These are phyloP conservation scores for Erigeron canadensis DNA, from an alignment of 129 eudicot genomes.

Conservation along the genomic window DNA sequence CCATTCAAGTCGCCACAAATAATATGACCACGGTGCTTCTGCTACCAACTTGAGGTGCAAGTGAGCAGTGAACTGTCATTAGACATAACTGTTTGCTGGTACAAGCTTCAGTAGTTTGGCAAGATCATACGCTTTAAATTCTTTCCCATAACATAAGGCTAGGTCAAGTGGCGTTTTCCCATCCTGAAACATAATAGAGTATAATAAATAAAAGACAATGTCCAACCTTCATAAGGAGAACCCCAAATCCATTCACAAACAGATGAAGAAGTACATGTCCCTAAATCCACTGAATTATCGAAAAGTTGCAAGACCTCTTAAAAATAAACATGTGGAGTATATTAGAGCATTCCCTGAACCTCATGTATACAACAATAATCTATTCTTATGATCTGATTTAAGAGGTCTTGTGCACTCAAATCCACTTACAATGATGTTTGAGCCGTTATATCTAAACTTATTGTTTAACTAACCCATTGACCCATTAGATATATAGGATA, in stretches of 20 bases:
- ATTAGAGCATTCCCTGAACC: not conserved
- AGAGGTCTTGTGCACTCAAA: not conserved
- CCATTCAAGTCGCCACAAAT: not conserved
- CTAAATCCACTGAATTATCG: not conserved
- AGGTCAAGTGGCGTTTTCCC: slow-evolving; percentile 78
- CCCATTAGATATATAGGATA: not conserved
- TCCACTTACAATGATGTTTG: not conserved
- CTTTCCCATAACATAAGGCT: slow-evolving; percentile 85
- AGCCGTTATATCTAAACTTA: not conserved
- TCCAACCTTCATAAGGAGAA: not conserved
- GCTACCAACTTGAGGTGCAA: slow-evolving; percentile 5
- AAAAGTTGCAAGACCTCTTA: not conserved
- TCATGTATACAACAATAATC: not conserved
- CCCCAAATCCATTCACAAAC: not conserved
- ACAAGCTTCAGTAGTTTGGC: slow-evolving; percentile 87
- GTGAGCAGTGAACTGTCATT: slow-evolving; percentile 1
- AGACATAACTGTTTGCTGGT: slow-evolving; percentile 50
- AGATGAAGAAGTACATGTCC: not conserved
- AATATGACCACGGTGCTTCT: not conserved
- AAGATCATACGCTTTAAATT: slow-evolving; percentile 83
- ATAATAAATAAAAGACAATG: not conserved
- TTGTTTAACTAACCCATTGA: not conserved
- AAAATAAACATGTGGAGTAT: not conserved
- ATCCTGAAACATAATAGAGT: slow-evolving; percentile 45
- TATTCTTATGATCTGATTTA: not conserved